Evolutionary conservation across 2,329 filamentous ascomycete genomes (phyloP), one percentile per base, ranked within the genome.

Genomic region (Ophiostoma tasmaniense): DNA sequence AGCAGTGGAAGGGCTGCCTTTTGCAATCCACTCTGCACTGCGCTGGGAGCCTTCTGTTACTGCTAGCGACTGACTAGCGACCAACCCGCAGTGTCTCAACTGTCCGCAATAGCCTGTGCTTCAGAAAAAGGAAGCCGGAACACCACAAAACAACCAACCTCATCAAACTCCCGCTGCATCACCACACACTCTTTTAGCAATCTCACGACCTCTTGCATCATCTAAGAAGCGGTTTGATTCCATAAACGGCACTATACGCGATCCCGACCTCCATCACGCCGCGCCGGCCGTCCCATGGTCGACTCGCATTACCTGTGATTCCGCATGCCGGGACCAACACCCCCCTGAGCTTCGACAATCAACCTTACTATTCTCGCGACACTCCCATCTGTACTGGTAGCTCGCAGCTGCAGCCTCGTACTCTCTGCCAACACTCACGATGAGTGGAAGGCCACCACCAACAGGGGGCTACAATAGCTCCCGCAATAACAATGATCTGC

Each of bases 401-500:
- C 59, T 55, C 35, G 8, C 30, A 13, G 6, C n/a, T 5, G 17
- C 30, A 2, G 35, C 50, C 20, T n/a, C 20, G 4, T n/a, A 17
- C 25, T 61, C 25, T 61, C 37, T 39, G 37, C 37, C 13, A 10
- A 39, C 10, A 61, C 55, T 61, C 55, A 39, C 22, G 6, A 89
- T 89, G 87, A 83, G 86, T 80, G 86, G 85, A 78, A 81, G 83
- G 80, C 82, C 81, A 76, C 81, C 70, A 76, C 82, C 82, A 3
- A 65, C 81, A 72, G 82, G 82, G 76, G 82, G 79, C 74, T 78
- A 82, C 74, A 80, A 82, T 72, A 78, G 76, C 74, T 79, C 80
- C 74, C 79, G 77, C 74, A 80, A 86, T 76, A 80, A 87, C 76
- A 80, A 87, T 76, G 84, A 89, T 76, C 84, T 92, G 71, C 83